Evolutionary conservation across 345 rosid species (phyloP).

Genomic region (Aurinia saxatilis): DNA sequence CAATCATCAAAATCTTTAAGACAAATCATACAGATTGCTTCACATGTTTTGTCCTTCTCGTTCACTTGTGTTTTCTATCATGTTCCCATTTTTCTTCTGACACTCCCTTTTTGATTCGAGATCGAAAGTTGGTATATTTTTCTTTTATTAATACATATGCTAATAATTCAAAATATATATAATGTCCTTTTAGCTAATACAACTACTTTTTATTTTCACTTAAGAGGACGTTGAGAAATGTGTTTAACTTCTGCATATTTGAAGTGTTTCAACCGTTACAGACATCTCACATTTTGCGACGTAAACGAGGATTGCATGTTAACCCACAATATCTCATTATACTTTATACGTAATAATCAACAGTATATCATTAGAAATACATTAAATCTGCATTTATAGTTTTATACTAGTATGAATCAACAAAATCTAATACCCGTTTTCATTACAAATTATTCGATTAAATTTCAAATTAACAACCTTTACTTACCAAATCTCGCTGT

Average conservation of each 20-base stretch:
- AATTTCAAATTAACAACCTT: constrained; percentile 7
- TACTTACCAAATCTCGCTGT: constrained; percentile 9
- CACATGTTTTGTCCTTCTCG: constrained; percentile 17
- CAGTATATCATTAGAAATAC: neutral
- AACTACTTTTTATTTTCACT: too few relatives aligned
- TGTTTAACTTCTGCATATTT: too few relatives aligned
- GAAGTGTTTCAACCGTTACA: neutral
- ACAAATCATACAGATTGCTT: too few relatives aligned
- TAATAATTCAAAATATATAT: neutral
- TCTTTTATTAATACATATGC: neutral
- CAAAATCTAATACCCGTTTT: neutral
- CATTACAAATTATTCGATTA: neutral
- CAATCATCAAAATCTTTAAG: neutral
- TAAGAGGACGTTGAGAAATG: too few relatives aligned
- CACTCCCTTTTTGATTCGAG: constrained; percentile 2
- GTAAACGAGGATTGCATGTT: constrained; percentile 18
- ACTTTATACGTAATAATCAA: neutral
- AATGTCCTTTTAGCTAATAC: neutral
- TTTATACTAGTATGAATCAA: too few relatives aligned
- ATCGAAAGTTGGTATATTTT: neutral
- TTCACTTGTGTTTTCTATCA: constrained; percentile 1
- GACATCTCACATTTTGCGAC: neutral
- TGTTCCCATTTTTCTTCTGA: constrained; percentile 5
- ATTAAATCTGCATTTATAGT: neutral
- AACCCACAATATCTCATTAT: neutral